Base-by-base conservation (phyloP, 371 early-diverging fungal species). In the Saksenaea oblongispora region DNA sequence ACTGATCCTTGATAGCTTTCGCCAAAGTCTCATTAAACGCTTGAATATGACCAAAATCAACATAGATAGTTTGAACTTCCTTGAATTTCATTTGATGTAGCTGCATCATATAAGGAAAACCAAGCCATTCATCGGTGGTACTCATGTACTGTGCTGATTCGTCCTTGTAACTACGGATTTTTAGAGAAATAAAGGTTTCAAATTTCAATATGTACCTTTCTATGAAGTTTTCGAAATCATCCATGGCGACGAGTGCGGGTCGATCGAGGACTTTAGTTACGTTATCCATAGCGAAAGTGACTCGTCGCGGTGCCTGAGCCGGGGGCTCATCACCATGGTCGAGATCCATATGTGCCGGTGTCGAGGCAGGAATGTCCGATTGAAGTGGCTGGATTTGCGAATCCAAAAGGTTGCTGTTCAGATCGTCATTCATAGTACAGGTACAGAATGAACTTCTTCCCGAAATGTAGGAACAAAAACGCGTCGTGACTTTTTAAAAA, bases 211-310 rank as follows among this genome's bases (percentile, higher is more conserved):
- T 64, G 58, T 83, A 94, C 87, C 68, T 77, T 63, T 84, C 84
- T 56, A 95, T 72, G 69, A 95, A 95, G 34, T 75, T 69, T 71
- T 92, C 93, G 74, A 95, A 95, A 51, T 84, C 82, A 51, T 84
- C 80, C 73, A 91, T 84, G 59, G 92, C 90, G 58, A 86, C 83
- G 62, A 93, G 88, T 5, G 92, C 94, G 2, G 90, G 85, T 61
- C 88, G 87, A 71, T 95, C 95, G 39, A 89, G 82, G n/a, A 84
- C 87, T 64, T 84, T 85, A 22, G 87, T 73, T 42, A 90, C 77
- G 51, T 63, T 67, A 15, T 71, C 73, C 26, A 77, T 66, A 65
- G 69, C 70, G 37, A 79, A 78, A 27, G 74, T 82, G 36, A 65
- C 68, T 65, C 59, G 59, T 31, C 62, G 60, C 11, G 62, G 72